Evolutionary conservation across 108 stramenopile species (phyloP).

Genomic region (Nannochloropsis salina): DNA sequence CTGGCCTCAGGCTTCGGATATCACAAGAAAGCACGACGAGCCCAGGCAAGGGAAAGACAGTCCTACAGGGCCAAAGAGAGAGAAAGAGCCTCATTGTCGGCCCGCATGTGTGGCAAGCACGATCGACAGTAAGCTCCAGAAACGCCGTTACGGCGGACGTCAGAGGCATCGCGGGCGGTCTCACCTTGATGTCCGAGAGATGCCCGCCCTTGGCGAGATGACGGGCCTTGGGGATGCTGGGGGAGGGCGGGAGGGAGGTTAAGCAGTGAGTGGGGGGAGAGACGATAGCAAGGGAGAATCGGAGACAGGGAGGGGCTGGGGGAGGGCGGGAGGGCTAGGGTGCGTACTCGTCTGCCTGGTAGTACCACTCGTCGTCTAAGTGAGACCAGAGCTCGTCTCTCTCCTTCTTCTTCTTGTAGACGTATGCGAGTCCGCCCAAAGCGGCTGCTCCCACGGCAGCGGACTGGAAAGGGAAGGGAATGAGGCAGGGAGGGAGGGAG

Average conservation of each 20-base stretch:
- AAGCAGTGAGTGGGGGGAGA: neutral
- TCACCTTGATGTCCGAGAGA: neutral
- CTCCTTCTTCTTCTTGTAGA: slow-evolving; percentile 5
- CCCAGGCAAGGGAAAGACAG: no score
- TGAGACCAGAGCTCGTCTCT: neutral
- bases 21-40: no score
- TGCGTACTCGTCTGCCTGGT: neutral
- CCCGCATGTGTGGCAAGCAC: no score
- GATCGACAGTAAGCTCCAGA: no score
- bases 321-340: neutral
- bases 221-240: neutral
- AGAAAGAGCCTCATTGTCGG: no score
- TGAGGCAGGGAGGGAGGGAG: neutral
- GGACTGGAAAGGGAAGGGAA: neutral
- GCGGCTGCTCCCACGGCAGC: neutral
- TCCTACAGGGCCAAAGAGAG: no score
- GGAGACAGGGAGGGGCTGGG: neutral
- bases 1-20: no score
- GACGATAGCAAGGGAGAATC: neutral
- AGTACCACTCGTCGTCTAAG: neutral
- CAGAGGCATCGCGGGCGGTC: neutral
- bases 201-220: neutral
- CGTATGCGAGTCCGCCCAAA: neutral
- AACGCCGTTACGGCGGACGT: no score
- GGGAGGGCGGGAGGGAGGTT: neutral